Base-by-base conservation (phyloP, 306 rosid species). In the Sphenostylis stenocarpa region DNA sequence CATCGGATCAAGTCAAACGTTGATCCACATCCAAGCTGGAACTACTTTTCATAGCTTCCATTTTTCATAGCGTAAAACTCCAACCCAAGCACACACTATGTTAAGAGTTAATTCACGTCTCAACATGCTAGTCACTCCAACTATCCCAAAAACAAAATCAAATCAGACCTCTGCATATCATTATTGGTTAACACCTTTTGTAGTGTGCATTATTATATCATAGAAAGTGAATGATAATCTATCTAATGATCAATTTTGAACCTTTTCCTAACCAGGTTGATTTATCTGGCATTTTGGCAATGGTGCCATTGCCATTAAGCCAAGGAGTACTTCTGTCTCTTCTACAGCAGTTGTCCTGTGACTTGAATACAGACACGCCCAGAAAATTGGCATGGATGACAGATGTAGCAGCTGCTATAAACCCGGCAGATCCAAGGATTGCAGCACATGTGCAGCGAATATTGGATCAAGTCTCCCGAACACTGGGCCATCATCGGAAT, bases 251-350 rank as follows among this genome's bases (percentile, higher is more conserved):
- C 17, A 19, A 26, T 75, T 74, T 67, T 53, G 6, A 14, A 17
- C 69, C 39, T 80, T 72, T 68, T 69, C 74, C 58, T 75, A 52
- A 77, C 72, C 88, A 90, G 95, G 90, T 86, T 63, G 95, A 88
- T 86, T 81, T 90, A 75, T 38, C 67, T 15, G 83, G 85, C 14
- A 84, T 90, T 12, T 70, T 90, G 84, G 69, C 92, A 12, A 76
- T 79, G 44, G 80, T 56, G 64, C 95, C 95, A 6, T 69, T 90
- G 65, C 89, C 95, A 72, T 76, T 90, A 70, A 90, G 87, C 88
- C 95, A 90, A 84, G 92, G 95, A 72, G 92, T 90, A 48, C 86
- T 90, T 61, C 68, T 90, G 70, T 86, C 95, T 63, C 95, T 90
- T 78, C 90, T 90, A 44, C 95, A 90, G 45, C 95, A 86, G 75